Base-by-base conservation (phyloP, 768 basidiomycete species). In the Serendipita indica region DNA sequence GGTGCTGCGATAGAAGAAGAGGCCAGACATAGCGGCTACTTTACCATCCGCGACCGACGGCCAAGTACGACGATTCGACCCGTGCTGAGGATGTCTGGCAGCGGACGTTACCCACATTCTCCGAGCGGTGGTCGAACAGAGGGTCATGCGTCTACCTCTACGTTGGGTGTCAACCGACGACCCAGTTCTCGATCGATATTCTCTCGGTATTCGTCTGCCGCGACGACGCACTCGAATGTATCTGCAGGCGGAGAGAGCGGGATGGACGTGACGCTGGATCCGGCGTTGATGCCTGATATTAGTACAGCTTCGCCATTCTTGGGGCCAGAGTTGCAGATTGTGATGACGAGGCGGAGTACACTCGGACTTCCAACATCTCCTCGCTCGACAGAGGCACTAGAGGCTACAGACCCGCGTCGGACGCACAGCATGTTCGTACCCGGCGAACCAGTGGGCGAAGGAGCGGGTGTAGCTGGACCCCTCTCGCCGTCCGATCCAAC, bases 71-170 rank as follows among this genome's bases (percentile, higher is more conserved):
- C 39, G 58, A 33, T 12, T 27, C 57, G 43, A 32, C 41, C 30
- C 54, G 22, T 18, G 18, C 43, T 33, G n/a, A 52, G 61, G 27
- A 33, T 41, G 34, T 28, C 22, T 27, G 34, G 60, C 14, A n/a
- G 16, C n/a, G 41, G 41, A 6, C 5, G 18, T 25, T 54, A 6
- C 1, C 20, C 16, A 32, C 12, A 16, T 2, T 27, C 49, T 12
- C n/a, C 49, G 7, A 18, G 18, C 6, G 16, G 18, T 43, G 41
- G 41, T 54, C 12, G 22, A 54, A 37, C 2, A 18, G 61, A 28
- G 54, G 43, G 59, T 39, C 61, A 22, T 60, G 12, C 59, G 7
- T 59, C 61, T 18, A 57, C 43, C n/a, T 62, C 61, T 22, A 62
- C 56, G 34, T 33, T 22, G 27, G 54, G 20, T 25, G 33, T 39